phyloP scores from a whole-genome alignment of 495 filamentous ascomycete species.

The Parmelia sp. region DNA sequence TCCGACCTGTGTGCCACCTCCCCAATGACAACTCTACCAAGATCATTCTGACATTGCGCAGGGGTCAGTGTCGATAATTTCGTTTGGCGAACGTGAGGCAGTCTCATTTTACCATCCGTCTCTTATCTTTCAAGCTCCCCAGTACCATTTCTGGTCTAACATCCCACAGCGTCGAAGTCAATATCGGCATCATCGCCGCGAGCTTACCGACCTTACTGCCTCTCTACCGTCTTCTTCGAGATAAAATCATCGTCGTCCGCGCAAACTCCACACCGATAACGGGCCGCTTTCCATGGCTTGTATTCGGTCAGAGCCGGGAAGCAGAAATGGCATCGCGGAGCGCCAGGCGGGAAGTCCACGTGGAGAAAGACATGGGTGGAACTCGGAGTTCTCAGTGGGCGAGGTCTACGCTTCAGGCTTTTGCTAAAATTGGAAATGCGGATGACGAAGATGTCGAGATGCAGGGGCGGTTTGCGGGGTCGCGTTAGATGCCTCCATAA shows the following conservation, averaged over 20 bases:
- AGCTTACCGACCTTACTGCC: conserved; percentile 11
- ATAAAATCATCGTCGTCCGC: conserved; percentile 1
- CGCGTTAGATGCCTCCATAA: neutral
- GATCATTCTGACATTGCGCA: neutral
- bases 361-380: no score
- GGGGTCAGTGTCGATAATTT: conserved; percentile 8
- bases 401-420: neutral
- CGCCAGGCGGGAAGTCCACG: no score
- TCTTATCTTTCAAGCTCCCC: neutral
- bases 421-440: neutral
- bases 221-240: conserved; percentile 3
- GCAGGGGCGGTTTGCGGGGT: neutral
- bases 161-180: neutral
- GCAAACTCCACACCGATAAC: neutral
- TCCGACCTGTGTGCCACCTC: neutral
- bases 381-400: neutral
- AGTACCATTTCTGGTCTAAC: neutral
- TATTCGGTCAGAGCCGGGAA: neutral
- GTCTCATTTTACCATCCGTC: neutral
- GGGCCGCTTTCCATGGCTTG: neutral
- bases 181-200: conserved; percentile 8
- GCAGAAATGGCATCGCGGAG: neutral
- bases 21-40: neutral
- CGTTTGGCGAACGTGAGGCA: conserved; percentile 1
- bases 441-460: conserved; percentile 7